Evolutionary conservation across 129 eudicot species (phyloP).

Genomic region (Logfia minima): DNA sequence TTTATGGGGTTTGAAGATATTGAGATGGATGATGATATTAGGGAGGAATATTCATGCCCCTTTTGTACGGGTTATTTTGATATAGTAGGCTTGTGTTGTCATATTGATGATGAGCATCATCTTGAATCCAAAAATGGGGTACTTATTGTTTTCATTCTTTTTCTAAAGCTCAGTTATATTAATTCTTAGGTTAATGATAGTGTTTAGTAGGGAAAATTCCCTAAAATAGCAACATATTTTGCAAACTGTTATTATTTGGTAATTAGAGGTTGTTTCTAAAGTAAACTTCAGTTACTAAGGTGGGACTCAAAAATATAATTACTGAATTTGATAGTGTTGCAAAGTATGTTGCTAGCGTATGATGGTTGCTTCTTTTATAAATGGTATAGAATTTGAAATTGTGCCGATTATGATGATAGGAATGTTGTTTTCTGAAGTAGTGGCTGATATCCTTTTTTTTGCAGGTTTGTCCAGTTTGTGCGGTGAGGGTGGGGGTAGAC

Average conservation of each 20-base stretch:
- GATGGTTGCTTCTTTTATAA: background rate
- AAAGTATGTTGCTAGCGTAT: background rate
- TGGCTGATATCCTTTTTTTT: conserved; percentile 11
- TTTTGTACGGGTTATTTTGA: conserved; percentile 42
- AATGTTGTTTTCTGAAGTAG: background rate
- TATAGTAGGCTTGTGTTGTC: conserved; percentile 90
- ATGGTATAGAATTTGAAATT: background rate
- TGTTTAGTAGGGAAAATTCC: background rate
- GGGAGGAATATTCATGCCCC: conserved; percentile 65
- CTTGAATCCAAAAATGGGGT: conserved; percentile 94
- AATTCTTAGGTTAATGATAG: background rate
- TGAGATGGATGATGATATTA: conserved; percentile 77
- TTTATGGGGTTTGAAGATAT: conserved; percentile 87
- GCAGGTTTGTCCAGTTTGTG: conserved; percentile 98
- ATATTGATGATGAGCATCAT: conserved; percentile 96
- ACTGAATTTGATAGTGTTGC: background rate
- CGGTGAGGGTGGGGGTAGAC: conserved; percentile 88
- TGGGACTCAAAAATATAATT: background rate
- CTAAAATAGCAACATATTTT: background rate
- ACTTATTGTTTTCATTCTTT: conserved; percentile 8
- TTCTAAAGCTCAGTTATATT: background rate
- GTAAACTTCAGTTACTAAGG: background rate
- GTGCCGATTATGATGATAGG: background rate
- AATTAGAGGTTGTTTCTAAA: background rate
- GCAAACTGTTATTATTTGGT: background rate